Conservation (phyloP, 257 asterid genomes). For the Solanum piurae region DNA sequence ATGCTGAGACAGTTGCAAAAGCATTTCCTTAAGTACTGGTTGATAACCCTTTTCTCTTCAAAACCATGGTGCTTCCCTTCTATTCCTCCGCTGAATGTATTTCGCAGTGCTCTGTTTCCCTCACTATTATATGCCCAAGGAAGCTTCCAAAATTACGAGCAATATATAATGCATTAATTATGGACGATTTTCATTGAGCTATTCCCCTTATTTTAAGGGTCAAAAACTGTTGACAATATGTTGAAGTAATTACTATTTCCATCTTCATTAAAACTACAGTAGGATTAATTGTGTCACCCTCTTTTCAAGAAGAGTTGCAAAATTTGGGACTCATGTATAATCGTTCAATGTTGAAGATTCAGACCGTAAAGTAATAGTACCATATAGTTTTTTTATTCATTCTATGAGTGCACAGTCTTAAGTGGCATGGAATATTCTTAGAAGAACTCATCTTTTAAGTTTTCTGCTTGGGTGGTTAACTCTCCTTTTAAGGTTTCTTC, state of each 20-base stretch:
- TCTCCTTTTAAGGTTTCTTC: neutral
- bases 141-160: conserved; percentile 73
- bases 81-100: neutral
- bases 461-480: neutral
- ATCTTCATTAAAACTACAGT: neutral
- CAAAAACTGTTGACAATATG: neutral
- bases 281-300: neutral
- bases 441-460: neutral
- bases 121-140: conserved; percentile 88
- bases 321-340: neutral
- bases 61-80: neutral
- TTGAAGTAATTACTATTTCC: neutral
- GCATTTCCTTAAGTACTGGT: conserved; percentile 65
- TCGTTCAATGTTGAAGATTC: neutral
- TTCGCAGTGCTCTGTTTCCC: conserved; percentile 67
- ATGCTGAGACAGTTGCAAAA: conserved; percentile 81
- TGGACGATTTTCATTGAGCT: neutral
- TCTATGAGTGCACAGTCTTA: neutral
- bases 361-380: neutral
- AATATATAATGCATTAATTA: conserved; percentile 65
- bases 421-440: neutral
- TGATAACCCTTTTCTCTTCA: neutral
- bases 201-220: neutral
- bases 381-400: neutral
- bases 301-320: neutral